Base-by-base conservation (phyloP, 2,329 filamentous ascomycete genomes). In the Conoideocrella luteorostrata region DNA sequence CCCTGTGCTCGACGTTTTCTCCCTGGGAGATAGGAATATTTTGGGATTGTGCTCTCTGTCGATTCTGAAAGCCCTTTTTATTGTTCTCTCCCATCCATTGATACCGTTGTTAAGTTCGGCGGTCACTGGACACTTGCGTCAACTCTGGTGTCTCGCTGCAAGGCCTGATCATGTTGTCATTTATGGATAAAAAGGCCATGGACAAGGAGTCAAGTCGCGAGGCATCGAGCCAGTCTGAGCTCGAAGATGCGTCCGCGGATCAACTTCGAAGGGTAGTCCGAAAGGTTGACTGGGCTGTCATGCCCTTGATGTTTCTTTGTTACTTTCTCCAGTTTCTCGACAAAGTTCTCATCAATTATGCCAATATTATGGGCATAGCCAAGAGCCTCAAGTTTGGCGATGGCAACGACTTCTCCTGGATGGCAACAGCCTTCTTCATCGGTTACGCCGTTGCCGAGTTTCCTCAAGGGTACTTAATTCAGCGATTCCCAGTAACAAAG, bases 401-500 rank as follows among this genome's bases (percentile, higher is more conserved):
- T 15, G 58, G 59, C 34, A 61, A 60, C 46, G 51, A 61, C 29
- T 62, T 59, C 43, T 53, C 54, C 5, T 60, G 56, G 56, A 55
- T 60, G 46, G 58, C 58, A 9, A 57, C 56, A 9, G 53, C 54
- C 35, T 59, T 62, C 43, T 60, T 60, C 48, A 51, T 61, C 23
- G 57, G 56, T 15, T 59, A 59, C 41, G 51, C 55, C 7, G 48
- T 55, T 5, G 54, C 52, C 7, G 56, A 61, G 50, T 57, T 59
- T 22, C 58, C 48, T 46, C 53, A 52, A 40, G 53, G 48, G 40
- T 60, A 52, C 41, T 50, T 65, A 1, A 60, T 62, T 15, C 64
- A 67, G 47, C 55, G 56, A 34, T 61, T 60, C 30, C 56, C 52
- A 20, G 56, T 65, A 49, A 57, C 52, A 29, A 62, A 56, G 47